Conservation (phyloP, 2,329 filamentous ascomycete genomes). For the Microsporum canis region DNA sequence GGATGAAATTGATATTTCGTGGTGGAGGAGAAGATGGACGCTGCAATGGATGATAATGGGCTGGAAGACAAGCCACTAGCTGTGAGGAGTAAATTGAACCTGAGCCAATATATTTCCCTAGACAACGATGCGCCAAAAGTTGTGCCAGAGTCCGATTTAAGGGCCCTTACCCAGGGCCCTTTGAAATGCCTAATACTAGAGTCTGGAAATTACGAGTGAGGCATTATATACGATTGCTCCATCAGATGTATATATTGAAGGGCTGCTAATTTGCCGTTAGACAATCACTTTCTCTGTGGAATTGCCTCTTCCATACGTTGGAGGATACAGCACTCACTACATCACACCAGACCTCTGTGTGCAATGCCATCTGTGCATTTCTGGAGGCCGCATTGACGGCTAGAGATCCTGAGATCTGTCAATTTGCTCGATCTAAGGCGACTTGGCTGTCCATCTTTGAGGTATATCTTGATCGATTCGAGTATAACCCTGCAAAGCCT, state of each 20-base stretch:
- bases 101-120: not conserved
- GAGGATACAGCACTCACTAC: constrained; percentile 28
- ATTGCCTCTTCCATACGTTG: constrained; percentile 33
- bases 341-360: constrained; percentile 32
- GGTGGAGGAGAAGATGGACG: not conserved
- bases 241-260: not conserved
- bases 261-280: not conserved
- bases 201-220: constrained; percentile 10
- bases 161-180: constrained; percentile 10
- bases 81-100: not conserved
- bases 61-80: not conserved
- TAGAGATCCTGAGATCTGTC: constrained; percentile 21
- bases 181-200: constrained; percentile 9
- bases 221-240: not conserved
- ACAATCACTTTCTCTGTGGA: constrained; percentile 26
- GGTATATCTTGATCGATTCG: constrained; percentile 31
- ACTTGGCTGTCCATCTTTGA: constrained; percentile 34
- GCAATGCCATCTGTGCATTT: constrained; percentile 36
- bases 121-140: not conserved
- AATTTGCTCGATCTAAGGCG: constrained; percentile 24
- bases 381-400: constrained; percentile 30
- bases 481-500: constrained; percentile 34
- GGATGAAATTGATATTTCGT: not conserved
- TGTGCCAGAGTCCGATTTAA: constrained; percentile 8
- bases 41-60: not conserved